Evolutionary conservation across 306 rosid species (phyloP).

Genomic region (Rosa multiflora): DNA sequence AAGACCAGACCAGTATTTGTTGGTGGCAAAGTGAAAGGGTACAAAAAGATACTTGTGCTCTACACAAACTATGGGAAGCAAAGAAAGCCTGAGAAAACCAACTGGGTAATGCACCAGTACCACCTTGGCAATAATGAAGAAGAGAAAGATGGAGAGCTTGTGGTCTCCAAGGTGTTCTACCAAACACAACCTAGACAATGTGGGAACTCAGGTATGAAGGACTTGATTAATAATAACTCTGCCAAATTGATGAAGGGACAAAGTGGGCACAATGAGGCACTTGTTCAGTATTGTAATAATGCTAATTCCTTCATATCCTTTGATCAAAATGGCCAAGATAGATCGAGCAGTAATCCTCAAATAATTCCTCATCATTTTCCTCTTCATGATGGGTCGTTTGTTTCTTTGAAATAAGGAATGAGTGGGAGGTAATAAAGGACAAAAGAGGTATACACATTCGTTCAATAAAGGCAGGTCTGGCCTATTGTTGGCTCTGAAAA

Average conservation of each 20-base stretch:
- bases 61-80: conserved; percentile 85
- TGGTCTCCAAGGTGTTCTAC: conserved; percentile 82
- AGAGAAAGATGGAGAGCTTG: conserved; percentile 85
- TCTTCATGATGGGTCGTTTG: conserved; percentile 6
- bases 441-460: neutral
- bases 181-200: conserved; percentile 87
- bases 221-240: neutral
- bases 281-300: conserved; percentile 4
- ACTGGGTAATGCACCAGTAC: conserved; percentile 96
- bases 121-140: conserved; percentile 81
- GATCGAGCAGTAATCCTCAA: conserved; percentile 7
- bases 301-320: conserved; percentile 4
- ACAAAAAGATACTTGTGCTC: conserved; percentile 85
- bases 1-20: conserved; percentile 64
- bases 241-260: neutral
- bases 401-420: neutral
- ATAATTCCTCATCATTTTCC: conserved; percentile 9
- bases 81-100: conserved; percentile 79
- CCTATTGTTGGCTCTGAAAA: neutral
- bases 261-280: conserved; percentile 6
- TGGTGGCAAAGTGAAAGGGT: conserved; percentile 58
- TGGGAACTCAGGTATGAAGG: conserved; percentile 27
- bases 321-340: conserved; percentile 5
- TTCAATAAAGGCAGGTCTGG: neutral
- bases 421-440: neutral